Evolutionary conservation across 2,329 filamentous ascomycete genomes (phyloP).

Genomic region (Aspergillus phoenicis): DNA sequence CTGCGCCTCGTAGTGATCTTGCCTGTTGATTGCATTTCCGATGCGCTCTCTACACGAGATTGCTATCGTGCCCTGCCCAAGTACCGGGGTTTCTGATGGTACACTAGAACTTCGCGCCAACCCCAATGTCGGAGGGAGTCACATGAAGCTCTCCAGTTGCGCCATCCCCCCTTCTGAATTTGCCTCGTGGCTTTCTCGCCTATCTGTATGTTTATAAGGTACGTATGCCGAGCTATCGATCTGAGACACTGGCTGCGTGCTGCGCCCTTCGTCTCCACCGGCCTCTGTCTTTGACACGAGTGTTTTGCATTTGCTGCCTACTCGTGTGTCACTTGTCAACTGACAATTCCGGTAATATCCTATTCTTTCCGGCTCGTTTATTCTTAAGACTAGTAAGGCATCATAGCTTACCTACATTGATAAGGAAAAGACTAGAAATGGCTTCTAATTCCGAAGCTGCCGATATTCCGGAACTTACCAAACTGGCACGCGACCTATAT

Average conservation of each 20-base stretch:
- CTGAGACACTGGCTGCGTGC: too few species aligned
- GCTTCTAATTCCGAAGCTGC: conserved; percentile 21
- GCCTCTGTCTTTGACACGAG: too few species aligned
- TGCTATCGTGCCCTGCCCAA: background rate
- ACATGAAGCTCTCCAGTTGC: background rate
- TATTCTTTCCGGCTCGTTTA: background rate
- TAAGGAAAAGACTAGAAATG: conserved; percentile 18
- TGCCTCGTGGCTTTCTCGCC: background rate
- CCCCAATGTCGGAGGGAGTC: background rate
- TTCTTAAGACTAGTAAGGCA: background rate
- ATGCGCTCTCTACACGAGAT: background rate
- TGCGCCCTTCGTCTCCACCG: too few species aligned
- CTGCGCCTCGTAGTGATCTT: background rate
- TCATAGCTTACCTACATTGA: background rate
- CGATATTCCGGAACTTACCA: conserved; percentile 29
- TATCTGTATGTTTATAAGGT: background rate
- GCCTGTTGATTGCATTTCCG: background rate
- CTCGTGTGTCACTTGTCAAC: background rate
- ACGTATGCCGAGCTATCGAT: too few species aligned
- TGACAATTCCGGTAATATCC: background rate
- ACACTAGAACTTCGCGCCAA: background rate
- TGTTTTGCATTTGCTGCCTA: too few species aligned
- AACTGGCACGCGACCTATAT: conserved; percentile 33
- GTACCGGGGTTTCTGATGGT: background rate
- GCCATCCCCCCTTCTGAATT: background rate